These are phyloP conservation scores for Lichtheimia ornata DNA, from an alignment of 371 early-diverging fungal genomes.

Conservation along the genomic window DNA sequence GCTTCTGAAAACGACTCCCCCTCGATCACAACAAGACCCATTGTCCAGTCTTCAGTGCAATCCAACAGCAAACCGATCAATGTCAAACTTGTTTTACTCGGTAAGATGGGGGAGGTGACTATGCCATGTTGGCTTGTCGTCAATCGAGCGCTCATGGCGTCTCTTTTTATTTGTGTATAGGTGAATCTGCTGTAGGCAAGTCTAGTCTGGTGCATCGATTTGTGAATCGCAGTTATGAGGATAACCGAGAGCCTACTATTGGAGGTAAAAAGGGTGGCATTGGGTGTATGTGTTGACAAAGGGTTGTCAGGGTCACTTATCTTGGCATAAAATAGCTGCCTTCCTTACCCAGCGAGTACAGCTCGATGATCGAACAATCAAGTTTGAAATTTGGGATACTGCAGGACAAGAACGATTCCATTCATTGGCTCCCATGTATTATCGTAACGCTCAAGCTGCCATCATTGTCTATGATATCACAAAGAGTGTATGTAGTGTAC, in stretches of 20 bases:
- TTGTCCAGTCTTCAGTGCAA: slow-evolving; percentile 9
- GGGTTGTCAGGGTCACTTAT: background rate
- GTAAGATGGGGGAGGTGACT: background rate
- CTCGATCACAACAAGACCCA: slow-evolving; percentile 8
- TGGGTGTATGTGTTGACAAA: background rate
- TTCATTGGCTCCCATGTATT: slow-evolving; percentile 99
- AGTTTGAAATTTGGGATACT: slow-evolving; percentile 94
- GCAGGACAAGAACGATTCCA: slow-evolving; percentile 91
- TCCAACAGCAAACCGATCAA: slow-evolving; percentile 12
- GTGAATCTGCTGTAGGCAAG: slow-evolving; percentile 88
- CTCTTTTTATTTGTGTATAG: slow-evolving; percentile 31
- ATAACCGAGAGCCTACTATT: slow-evolving; percentile 96
- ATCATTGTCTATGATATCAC: slow-evolving; percentile 96
- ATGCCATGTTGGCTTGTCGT: background rate
- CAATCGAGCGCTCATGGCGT: background rate
- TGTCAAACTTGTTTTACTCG: slow-evolving; percentile 28
- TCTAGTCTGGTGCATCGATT: slow-evolving; percentile 85
- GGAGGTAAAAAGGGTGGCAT: slow-evolving; percentile 74
- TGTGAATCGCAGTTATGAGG: slow-evolving; percentile 92
- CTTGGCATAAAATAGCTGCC: slow-evolving; percentile 56
- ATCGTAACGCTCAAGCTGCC: slow-evolving; percentile 96
- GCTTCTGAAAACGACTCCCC: slow-evolving; percentile 12
- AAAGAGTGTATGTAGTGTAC: slow-evolving; percentile 64
- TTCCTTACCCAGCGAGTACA: slow-evolving; percentile 77
- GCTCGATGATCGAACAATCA: slow-evolving; percentile 69